A percentile compares a stretch with the other conserved stretches of the same genome.
These are phyloP conservation scores for Saururus chinensis DNA, from an alignment of 164 flowering plant species.

Conservation along the genomic window DNA sequence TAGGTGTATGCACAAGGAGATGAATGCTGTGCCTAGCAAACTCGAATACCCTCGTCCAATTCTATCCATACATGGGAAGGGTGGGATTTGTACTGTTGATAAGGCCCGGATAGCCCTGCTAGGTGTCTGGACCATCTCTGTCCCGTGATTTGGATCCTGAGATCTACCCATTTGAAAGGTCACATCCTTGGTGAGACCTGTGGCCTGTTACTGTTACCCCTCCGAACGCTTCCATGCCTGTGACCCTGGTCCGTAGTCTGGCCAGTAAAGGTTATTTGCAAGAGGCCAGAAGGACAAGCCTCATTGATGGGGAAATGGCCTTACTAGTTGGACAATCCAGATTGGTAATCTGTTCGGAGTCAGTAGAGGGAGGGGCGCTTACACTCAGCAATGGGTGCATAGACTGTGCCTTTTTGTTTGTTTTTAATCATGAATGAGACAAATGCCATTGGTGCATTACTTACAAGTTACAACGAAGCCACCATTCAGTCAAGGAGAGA, in stretches of 20 bases:
- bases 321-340: background rate
- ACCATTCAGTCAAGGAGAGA: background rate
- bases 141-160: background rate
- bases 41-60: background rate
- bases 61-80: background rate
- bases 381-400: background rate
- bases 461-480: background rate
- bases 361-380: background rate
- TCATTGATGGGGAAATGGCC: background rate
- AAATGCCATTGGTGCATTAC: background rate
- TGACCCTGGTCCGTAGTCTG: background rate
- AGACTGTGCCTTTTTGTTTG: background rate
- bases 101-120: background rate
- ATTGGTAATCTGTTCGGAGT: background rate
- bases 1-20: background rate
- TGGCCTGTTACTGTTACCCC: background rate
- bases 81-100: background rate
- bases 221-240: background rate
- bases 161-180: background rate
- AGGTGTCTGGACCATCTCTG: background rate
- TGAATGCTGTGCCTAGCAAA: background rate
- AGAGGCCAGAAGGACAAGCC: constrained; percentile 1
- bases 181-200: constrained; percentile 1
- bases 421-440: background rate
- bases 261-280: background rate